Evolutionary conservation across 106 monocot species (phyloP), one percentile per base, ranked within the genome.

Genomic region (Phalaenopsis aphrodite): DNA sequence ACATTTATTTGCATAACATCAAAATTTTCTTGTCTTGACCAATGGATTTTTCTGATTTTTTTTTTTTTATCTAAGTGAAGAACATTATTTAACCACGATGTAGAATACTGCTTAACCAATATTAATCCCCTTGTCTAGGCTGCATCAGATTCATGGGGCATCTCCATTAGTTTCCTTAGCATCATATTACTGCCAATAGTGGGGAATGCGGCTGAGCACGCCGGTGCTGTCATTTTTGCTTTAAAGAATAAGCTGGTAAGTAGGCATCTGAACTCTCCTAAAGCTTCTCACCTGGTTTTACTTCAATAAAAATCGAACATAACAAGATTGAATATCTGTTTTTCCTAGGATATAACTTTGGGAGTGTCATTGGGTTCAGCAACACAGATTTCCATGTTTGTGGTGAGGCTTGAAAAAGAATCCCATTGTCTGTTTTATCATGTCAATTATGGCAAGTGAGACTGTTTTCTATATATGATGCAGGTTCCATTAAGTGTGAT

Each of bases 331-430:
- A n/a, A 37, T 75, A 16, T 39, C 5, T 12, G 24, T 72, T 14
- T 83, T n/a, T 2, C 83, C 8, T 79, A 95, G 95, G 94, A 96
- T 80, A 94, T 96, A 75, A 90, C 96, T 30, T 81, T 96, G 45
- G 96, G 93, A 17, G 96, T 96, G 46, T 86, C 96, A 4, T 74
- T 96, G 41, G 96, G 96, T 6, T 96, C 96, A 23, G 91, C 96
- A 42, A 90, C 96, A 45, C 96, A 94, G 75, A 90, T 96, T 21
- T 94, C 92, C 68, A 85, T 96, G 86, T 96, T 96, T 83, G 96
- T 96, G 87, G 96, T 94, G 78, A 86, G 87, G 12, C 11, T 74
- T 74, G 3, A 18, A 74, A 12, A 74, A 17, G 6, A 73, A 48
- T 69, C 21, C 41, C 21, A 41, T 55, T 19, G 15, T 19, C 16